Base-by-base conservation (phyloP, 768 basidiomycete genomes). In the Naganishia friedmannii region DNA sequence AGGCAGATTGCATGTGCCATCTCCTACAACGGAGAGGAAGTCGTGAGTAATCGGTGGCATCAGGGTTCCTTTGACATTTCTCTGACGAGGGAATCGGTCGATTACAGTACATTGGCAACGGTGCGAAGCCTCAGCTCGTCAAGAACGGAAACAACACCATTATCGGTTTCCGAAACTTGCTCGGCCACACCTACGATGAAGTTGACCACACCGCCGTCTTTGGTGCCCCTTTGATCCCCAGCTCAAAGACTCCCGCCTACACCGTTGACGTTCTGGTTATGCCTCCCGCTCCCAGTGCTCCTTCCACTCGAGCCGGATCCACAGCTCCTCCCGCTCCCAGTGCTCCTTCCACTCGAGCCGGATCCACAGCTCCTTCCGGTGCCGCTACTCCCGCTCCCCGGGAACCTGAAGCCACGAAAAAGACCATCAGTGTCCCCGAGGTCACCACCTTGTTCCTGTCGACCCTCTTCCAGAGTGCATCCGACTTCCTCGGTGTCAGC, bases 1-100 rank as follows among this genome's bases (percentile, higher is more conserved):
- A 89, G 96, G 37, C 95, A 99, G 83, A 98, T 99, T 76, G 93
- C 93, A 0, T 92, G 91, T 78, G 93, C 93, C 31, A 84, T 98
- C 67, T 87, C 93, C 0, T 98, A 95, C 80, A 87, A 87, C 48
- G 93, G 92, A 31, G 91, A 95, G 81, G 90, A 97, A 81, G 88
- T 89, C 79, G 93, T 92, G 77, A 75, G 89, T 85, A 10, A 31
- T 57, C n/a, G 53, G 19, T 54, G 26, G 57, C 13, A 6, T 55
- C 17, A 10, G 21, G 53, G 53, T 29, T 39, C 19, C 17, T 17
- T 31, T 46, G 7, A 13, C 19, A 23, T 45, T 46, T 53, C 42
- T 19, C 45, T 57, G 21, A 34, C 17, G 28, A 31, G 31, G n/a
- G 9, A 15, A 45, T 63, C 8, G 34, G 10, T n/a, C 21, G 42